Evolutionary conservation across 1,284 basidiomycete species (phyloP).

Genomic region (Marasmius sp.): DNA sequence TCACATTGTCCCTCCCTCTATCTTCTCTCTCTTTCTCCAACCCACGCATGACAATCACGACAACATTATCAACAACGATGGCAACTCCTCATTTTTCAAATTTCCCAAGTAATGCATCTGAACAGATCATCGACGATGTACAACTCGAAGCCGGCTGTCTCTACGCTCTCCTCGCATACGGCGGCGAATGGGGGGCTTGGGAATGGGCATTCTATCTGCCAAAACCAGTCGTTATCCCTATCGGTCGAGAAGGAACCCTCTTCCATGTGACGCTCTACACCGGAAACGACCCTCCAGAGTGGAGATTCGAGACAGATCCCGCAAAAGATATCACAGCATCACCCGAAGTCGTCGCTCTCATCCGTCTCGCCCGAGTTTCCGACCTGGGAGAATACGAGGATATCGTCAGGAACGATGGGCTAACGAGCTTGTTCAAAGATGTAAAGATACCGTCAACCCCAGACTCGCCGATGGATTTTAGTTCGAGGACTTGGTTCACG

Average conservation of each 20-base stretch:
- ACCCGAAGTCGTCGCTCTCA: constrained; percentile 40
- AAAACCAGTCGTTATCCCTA: constrained; percentile 32
- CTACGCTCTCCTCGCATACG: constrained; percentile 43
- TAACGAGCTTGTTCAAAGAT: constrained; percentile 40
- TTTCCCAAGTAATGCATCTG: background rate
- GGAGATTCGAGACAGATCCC: constrained; percentile 37
- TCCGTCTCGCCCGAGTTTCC: constrained; percentile 37
- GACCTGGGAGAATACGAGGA: constrained; percentile 41
- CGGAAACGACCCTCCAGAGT: constrained; percentile 21
- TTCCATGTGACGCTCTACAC: constrained; percentile 39
- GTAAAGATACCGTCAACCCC: constrained; percentile 32
- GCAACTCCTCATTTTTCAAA: background rate
- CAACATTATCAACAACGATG: background rate
- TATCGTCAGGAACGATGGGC: constrained; percentile 37
- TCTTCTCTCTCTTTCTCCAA: too few species aligned
- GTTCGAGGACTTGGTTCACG: constrained; percentile 44
- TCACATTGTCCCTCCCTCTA: too few species aligned
- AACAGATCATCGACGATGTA: constrained; percentile 1
- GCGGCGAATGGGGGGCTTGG: constrained; percentile 44
- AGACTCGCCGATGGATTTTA: constrained; percentile 35
- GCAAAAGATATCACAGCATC: constrained; percentile 34
- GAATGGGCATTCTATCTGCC: constrained; percentile 48
- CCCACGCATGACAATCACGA: too few species aligned
- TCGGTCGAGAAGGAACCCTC: constrained; percentile 40
- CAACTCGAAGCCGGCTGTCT: constrained; percentile 37